These are phyloP conservation scores for Chlamydomonas incerta DNA, from an alignment of 139 green algal genomes.

Conservation along the genomic window DNA sequence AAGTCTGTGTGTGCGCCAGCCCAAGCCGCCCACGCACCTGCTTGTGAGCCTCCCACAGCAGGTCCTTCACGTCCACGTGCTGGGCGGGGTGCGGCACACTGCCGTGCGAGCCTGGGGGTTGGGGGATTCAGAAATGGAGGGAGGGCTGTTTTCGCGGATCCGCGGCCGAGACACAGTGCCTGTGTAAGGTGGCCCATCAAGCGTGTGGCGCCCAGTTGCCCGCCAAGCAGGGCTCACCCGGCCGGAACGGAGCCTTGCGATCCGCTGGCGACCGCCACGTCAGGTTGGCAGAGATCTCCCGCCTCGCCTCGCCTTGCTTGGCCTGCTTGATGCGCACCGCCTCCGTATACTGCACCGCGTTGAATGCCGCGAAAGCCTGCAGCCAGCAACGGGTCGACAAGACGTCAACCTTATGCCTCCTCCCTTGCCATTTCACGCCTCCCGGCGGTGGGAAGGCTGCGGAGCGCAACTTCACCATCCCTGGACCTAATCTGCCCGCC, in stretches of 20 bases:
- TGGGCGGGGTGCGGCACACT: background rate
- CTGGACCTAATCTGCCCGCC: too few species aligned
- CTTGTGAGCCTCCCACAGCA: slow-evolving; percentile 2
- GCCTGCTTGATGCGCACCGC: slow-evolving; percentile 5
- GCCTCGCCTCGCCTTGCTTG: background rate
- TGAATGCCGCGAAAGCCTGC: slow-evolving; percentile 16
- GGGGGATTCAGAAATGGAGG: too few species aligned
- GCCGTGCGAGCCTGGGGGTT: slow-evolving; percentile 18
- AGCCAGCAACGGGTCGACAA: too few species aligned
- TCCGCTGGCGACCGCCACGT: slow-evolving; percentile 20
- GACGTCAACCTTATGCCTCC: too few species aligned
- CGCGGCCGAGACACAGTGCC: too few species aligned
- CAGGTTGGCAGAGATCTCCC: background rate
- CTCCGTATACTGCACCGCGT: slow-evolving; percentile 12
- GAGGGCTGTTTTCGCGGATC: too few species aligned
- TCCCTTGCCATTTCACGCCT: too few species aligned
- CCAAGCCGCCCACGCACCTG: background rate
- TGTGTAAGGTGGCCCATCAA: too few species aligned
- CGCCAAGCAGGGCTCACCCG: slow-evolving; percentile 2
- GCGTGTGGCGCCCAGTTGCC: too few species aligned
- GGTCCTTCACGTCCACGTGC: background rate
- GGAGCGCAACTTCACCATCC: too few species aligned
- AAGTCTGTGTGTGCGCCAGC: too few species aligned
- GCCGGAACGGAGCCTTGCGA: background rate
- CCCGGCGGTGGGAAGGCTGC: too few species aligned